phyloP scores from a whole-genome alignment of 2,329 filamentous ascomycete species.

The Colletotrichum neosansevieriae region DNA sequence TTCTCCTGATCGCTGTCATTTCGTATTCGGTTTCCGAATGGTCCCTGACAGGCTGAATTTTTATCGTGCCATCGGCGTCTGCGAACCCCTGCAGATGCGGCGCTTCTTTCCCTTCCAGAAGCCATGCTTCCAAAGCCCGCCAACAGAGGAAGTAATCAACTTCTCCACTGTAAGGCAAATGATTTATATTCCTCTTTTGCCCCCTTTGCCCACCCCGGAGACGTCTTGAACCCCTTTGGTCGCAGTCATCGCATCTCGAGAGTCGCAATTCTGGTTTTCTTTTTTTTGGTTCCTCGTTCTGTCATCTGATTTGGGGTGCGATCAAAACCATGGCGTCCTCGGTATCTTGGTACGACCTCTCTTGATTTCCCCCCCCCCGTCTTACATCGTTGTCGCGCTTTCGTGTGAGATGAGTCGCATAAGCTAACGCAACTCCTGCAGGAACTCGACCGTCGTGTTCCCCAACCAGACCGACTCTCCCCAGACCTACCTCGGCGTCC shows the following conservation, averaged over 20 bases:
- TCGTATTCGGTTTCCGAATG: slow-evolving; percentile 30
- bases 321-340: slow-evolving; percentile 25
- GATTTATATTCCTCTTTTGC: slow-evolving; percentile 10
- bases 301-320: background rate
- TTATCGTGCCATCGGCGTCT: slow-evolving; percentile 37
- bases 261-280: background rate
- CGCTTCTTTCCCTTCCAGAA: slow-evolving; percentile 15
- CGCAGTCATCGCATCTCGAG: background rate
- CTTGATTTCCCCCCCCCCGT: too few relatives aligned
- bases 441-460: slow-evolving; percentile 63
- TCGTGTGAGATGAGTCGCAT: background rate
- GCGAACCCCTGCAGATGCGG: slow-evolving; percentile 21
- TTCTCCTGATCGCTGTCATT: background rate
- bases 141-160: background rate
- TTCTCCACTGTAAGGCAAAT: slow-evolving; percentile 6
- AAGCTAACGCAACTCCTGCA: slow-evolving; percentile 44
- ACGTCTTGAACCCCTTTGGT: background rate
- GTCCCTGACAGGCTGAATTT: slow-evolving; percentile 21
- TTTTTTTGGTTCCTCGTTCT: background rate
- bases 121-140: slow-evolving; percentile 32
- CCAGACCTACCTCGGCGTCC: slow-evolving; percentile 66
- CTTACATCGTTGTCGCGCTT: background rate
- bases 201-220: background rate
- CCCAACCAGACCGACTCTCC: slow-evolving; percentile 61
- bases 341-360: slow-evolving; percentile 21